Conservation (phyloP, 1,139 yeast species). For the Nadsonia starkeyi-henricii region DNA sequence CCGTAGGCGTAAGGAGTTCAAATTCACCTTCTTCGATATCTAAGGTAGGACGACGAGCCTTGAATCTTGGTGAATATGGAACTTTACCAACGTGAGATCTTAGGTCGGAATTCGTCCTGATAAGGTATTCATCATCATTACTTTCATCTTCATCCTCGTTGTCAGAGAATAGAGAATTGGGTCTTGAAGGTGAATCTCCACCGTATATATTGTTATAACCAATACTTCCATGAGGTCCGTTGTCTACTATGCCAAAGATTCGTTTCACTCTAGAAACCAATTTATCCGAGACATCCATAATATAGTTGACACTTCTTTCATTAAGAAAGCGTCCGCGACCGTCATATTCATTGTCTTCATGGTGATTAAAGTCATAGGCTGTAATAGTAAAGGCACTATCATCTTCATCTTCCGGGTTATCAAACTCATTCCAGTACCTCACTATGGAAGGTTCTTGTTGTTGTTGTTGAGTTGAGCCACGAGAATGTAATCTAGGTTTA, state of each 20-base stretch:
- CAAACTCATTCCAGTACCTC: conserved; percentile 64
- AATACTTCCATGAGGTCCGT: conserved; percentile 1
- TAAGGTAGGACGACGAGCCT: conserved; percentile 8
- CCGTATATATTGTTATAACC: not conserved
- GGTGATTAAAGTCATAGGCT: conserved; percentile 20
- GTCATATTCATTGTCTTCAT: conserved; percentile 11
- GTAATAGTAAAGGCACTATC: conserved; percentile 22
- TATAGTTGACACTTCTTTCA: conserved; percentile 23
- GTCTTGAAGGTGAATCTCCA: not conserved
- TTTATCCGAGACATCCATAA: conserved; percentile 15
- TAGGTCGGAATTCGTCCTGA: conserved; percentile 2
- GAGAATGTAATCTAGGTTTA: conserved; percentile 3
- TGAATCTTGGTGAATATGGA: conserved; percentile 15
- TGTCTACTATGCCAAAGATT: not conserved
- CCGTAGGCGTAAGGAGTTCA: conserved; percentile 2
- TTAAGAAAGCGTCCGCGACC: conserved; percentile 16
- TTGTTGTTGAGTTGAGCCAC: conserved; percentile 9
- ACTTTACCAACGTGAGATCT: conserved; percentile 4
- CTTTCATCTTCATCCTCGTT: conserved; percentile 11
- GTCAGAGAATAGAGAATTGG: not conserved
- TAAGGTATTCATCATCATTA: conserved; percentile 8
- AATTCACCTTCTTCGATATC: conserved; percentile 6
- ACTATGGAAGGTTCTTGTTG: conserved; percentile 25
- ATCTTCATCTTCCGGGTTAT: conserved; percentile 41
- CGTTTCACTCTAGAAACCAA: conserved; percentile 8